phyloP scores from a whole-genome alignment of 75 land plant genomes.

The Isoetes taiwanensis region DNA sequence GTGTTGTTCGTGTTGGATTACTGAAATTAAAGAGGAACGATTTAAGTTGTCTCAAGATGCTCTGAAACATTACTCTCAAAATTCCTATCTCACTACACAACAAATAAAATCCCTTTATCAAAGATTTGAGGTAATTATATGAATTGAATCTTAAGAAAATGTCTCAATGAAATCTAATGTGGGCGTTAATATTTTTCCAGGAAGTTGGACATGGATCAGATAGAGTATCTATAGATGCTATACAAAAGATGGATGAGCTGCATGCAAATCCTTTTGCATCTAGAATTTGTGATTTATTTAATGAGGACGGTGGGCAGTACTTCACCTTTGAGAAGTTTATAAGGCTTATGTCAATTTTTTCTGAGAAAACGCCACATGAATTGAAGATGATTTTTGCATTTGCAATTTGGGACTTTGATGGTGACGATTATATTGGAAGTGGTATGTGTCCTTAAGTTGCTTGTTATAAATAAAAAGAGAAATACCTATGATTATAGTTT shows the following conservation, averaged over 20 bases:
- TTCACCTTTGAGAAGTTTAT: constrained; percentile 22
- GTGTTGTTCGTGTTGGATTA: no score
- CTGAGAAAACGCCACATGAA: constrained; percentile 16
- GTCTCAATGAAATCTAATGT: no score
- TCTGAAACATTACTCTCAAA: no score
- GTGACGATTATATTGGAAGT: constrained; percentile 22
- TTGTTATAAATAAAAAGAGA: not conserved
- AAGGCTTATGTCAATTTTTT: constrained; percentile 19
- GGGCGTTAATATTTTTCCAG: no score
- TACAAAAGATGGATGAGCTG: constrained; percentile 27
- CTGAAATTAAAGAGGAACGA: no score
- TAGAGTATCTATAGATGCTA: no score
- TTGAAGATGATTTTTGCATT: constrained; percentile 24
- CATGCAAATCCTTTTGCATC: constrained; percentile 28
- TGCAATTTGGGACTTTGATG: constrained; percentile 34
- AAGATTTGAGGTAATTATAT: no score
- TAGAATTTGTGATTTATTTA: constrained; percentile 23
- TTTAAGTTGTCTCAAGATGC: no score
- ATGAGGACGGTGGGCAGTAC: constrained; percentile 24
- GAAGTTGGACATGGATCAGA: no score
- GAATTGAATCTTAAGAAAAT: no score
- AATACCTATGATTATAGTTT: not conserved
- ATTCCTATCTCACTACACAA: no score
- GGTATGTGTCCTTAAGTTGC: constrained; percentile 13
- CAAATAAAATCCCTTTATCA: no score